Conservation (phyloP, 495 filamentous ascomycete genomes). For the Corynascus novoguineensis region DNA sequence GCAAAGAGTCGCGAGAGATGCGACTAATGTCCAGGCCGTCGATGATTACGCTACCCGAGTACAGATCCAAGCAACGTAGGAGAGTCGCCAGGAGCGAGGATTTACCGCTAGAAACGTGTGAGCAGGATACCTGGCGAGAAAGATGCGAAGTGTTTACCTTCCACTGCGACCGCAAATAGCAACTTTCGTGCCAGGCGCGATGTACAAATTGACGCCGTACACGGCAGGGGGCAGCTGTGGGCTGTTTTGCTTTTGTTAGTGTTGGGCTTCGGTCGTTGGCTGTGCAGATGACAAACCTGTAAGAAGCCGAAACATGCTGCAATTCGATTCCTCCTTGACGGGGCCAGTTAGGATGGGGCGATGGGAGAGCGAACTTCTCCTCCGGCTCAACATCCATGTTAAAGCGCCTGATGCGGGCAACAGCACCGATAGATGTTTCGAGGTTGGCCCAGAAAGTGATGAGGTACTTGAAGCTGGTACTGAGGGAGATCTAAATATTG, state of each 20-base stretch:
- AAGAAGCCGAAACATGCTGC: conserved; percentile 29
- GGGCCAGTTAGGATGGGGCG: conserved; percentile 28
- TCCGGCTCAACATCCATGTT: conserved; percentile 43
- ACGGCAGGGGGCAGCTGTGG: conserved; percentile 14
- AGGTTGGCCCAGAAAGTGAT: conserved; percentile 37
- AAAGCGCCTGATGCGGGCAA: conserved; percentile 54
- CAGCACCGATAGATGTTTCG: conserved; percentile 41
- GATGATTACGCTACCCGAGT: not conserved
- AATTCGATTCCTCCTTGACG: conserved; percentile 47
- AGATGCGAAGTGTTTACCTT: conserved; percentile 2
- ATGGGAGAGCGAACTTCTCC: not conserved
- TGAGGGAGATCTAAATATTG: conserved; percentile 21
- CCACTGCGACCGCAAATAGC: conserved; percentile 23
- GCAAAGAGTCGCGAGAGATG: conserved; percentile 3
- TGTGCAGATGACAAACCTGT: conserved; percentile 39
- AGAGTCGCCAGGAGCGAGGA: conserved; percentile 5
- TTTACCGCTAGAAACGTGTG: conserved; percentile 1
- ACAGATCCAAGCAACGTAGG: not conserved
- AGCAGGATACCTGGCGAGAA: not conserved
- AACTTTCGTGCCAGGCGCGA: conserved; percentile 15
- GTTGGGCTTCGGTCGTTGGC: conserved; percentile 27
- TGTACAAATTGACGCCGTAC: conserved; percentile 21
- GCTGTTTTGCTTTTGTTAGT: conserved; percentile 36
- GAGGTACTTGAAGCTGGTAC: conserved; percentile 21
- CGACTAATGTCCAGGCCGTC: conserved; percentile 5